These are phyloP conservation scores for Massariosphaeria phaeospora DNA, from an alignment of 495 filamentous ascomycete species.

Conservation along the genomic window DNA sequence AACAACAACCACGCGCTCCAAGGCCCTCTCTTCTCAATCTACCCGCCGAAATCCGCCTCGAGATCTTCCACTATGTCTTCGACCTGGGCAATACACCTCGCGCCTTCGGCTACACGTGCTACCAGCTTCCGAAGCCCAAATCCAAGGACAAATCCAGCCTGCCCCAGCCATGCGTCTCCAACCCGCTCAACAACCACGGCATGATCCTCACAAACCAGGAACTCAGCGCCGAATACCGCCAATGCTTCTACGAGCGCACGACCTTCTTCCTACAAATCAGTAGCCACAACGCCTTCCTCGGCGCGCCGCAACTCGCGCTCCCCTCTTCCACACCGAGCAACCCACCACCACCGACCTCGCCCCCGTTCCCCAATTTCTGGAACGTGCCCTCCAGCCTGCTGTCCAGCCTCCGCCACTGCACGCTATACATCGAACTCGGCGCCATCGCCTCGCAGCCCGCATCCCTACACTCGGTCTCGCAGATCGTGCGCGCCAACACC, in stretches of 20 bases:
- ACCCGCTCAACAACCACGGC: conserved; percentile 11
- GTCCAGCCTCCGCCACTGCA: conserved; percentile 12
- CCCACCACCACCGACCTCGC: neutral
- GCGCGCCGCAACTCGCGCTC: neutral
- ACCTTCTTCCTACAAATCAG: conserved; percentile 22
- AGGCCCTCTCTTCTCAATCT: neutral
- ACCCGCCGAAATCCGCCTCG: conserved; percentile 10
- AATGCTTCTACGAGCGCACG: conserved; percentile 26
- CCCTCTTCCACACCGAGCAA: neutral
- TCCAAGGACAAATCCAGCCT: neutral
- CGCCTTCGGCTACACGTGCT: conserved; percentile 11
- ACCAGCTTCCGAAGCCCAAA: neutral
- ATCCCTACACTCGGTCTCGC: neutral
- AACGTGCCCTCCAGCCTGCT: neutral
- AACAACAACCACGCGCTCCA: too few species aligned
- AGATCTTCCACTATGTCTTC: conserved; percentile 7
- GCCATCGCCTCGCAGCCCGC: neutral
- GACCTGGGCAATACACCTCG: neutral
- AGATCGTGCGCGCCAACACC: neutral
- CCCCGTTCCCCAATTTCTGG: conserved; percentile 9
- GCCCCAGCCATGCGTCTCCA: too few species aligned
- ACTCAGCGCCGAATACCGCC: conserved; percentile 14
- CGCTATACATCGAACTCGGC: conserved; percentile 16
- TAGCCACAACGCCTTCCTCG: conserved; percentile 1
- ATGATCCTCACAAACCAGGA: conserved; percentile 10